Evolutionary conservation across 768 basidiomycete genomes (phyloP).

Genomic region (Ephemerocybe angulata): DNA sequence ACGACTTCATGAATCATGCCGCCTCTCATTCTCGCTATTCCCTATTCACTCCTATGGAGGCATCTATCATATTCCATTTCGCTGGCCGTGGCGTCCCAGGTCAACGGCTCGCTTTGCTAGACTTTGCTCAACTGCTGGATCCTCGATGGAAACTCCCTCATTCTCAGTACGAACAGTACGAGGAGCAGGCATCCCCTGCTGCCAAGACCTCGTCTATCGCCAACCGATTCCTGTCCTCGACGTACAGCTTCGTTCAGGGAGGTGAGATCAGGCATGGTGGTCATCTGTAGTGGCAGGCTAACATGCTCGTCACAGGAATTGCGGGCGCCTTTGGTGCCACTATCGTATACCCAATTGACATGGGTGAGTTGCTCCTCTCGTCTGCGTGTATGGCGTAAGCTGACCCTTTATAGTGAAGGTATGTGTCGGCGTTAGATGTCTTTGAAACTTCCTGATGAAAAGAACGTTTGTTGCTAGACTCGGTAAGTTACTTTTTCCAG

Average conservation of each 20-base stretch:
- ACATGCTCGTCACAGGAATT: slow-evolving; percentile 49
- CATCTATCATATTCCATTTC: slow-evolving; percentile 97
- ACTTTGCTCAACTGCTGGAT: slow-evolving; percentile 92
- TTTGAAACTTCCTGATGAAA: slow-evolving; percentile 9
- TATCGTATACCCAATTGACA: slow-evolving; percentile 96
- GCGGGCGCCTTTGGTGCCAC: slow-evolving; percentile 95
- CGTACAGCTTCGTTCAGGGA: slow-evolving; percentile 86
- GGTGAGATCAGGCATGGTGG: slow-evolving; percentile 44
- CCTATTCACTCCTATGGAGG: slow-evolving; percentile 96
- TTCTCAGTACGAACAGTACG: slow-evolving; percentile 38
- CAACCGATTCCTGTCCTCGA: slow-evolving; percentile 60
- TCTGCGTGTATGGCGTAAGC: not conserved
- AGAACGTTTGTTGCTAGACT: slow-evolving; percentile 38
- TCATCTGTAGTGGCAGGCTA: not conserved
- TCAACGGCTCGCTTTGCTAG: slow-evolving; percentile 76
- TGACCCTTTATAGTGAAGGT: slow-evolving; percentile 65
- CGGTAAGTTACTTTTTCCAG: slow-evolving; percentile 38
- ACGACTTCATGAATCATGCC: slow-evolving; percentile 92
- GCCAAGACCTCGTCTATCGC: slow-evolving; percentile 42
- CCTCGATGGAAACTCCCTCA: slow-evolving; percentile 81
- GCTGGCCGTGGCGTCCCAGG: slow-evolving; percentile 73
- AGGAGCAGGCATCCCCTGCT: slow-evolving; percentile 20
- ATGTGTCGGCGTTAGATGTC: slow-evolving; percentile 20
- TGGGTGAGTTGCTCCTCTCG: slow-evolving; percentile 51
- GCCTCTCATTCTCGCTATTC: slow-evolving; percentile 87